These are phyloP conservation scores for Solanum hybrid DNA, from an alignment of 305 asterid genomes.

Conservation along the genomic window DNA sequence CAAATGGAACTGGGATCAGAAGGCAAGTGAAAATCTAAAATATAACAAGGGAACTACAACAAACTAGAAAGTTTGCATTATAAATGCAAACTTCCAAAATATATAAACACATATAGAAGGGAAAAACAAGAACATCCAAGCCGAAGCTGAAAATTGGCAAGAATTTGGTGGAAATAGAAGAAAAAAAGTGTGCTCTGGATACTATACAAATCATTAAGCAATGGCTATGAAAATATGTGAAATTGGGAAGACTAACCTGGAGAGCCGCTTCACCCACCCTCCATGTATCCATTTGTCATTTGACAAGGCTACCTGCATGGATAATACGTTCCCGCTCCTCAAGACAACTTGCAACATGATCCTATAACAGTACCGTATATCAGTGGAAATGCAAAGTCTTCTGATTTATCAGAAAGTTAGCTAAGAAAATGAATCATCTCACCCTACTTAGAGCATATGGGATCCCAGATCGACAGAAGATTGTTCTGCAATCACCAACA, in stretches of 20 bases:
- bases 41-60: not conserved
- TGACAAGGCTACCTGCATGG: slow-evolving; percentile 56
- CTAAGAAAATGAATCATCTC: slow-evolving; percentile 20
- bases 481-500: slow-evolving; percentile 87
- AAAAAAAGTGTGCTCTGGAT: not conserved
- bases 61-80: not conserved
- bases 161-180: not conserved
- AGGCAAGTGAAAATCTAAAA: not conserved
- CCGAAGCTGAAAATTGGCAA: not conserved
- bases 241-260: slow-evolving; percentile 45
- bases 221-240: not conserved
- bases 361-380: slow-evolving; percentile 41
- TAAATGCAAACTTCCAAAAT: not conserved
- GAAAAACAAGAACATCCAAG: not conserved
- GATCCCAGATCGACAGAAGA: slow-evolving; percentile 62
- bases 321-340: slow-evolving; percentile 78
- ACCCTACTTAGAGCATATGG: slow-evolving; percentile 79
- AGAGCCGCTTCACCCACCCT: slow-evolving; percentile 86
- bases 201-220: not conserved
- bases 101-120: not conserved
- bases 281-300: slow-evolving; percentile 91
- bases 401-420: not conserved
- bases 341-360: slow-evolving; percentile 70
- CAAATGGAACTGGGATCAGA: not conserved
- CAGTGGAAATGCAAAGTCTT: not conserved